Evolutionary conservation across 2,329 filamentous ascomycete genomes (phyloP).

Genomic region (Alternaria brassicae): DNA sequence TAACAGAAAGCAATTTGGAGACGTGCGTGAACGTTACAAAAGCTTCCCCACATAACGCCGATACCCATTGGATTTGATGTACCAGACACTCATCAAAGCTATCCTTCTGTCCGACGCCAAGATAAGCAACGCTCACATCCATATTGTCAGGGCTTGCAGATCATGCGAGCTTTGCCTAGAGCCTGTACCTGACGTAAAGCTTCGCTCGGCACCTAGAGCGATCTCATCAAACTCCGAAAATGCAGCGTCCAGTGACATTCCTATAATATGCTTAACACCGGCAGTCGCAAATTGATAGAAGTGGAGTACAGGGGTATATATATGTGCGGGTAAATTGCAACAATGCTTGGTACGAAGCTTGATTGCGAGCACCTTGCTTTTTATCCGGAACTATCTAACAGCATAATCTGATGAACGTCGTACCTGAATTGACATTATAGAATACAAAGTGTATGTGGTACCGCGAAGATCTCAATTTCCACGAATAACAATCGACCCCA

Average conservation of each 20-base stretch:
- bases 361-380: slow-evolving; percentile 18
- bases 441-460: neutral
- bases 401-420: neutral
- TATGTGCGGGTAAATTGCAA: slow-evolving; percentile 15
- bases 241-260: neutral
- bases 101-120: neutral
- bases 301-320: slow-evolving; percentile 22
- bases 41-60: neutral
- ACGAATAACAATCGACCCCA: neutral
- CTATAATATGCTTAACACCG: neutral
- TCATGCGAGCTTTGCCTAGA: neutral
- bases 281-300: neutral
- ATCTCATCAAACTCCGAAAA: neutral
- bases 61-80: neutral
- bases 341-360: slow-evolving; percentile 40
- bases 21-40: neutral
- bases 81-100: neutral
- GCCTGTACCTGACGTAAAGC: neutral
- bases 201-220: neutral
- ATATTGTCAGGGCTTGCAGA: neutral
- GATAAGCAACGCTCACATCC: neutral
- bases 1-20: neutral
- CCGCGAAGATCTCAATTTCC: neutral
- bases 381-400: neutral
- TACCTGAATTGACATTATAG: neutral